Base-by-base conservation (phyloP, 192 early-diverging fungal genomes). In the Irineochytrium annulatum region DNA sequence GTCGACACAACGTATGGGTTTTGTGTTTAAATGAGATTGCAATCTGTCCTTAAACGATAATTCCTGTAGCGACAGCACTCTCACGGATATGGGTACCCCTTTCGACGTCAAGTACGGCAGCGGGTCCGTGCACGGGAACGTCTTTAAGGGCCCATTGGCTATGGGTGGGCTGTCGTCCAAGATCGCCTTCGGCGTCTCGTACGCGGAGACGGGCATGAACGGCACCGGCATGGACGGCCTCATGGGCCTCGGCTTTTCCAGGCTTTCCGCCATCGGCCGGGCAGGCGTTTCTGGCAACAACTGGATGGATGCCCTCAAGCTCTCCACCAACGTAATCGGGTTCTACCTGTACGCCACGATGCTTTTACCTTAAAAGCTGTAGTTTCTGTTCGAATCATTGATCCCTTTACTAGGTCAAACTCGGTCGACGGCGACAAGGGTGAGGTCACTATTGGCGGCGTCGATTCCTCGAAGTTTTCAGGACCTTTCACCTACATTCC, bases 401-500 rank as follows among this genome's bases (percentile, higher is more conserved):
- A n/a, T n/a, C n/a, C n/a, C n/a, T n/a, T n/a, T n/a, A n/a, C n/a
- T n/a, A n/a, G n/a, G n/a, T 54, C 60, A 52, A 65, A 77, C 54
- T 51, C 52, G 22, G 53, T 35, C 20, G 61, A 72, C 43, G 62
- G 57, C n/a, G 61, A 76, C 41, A 53, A 58, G 34, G 83, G 81
- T 0, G 73, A 77, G 56, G 62, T 86, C 17, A 75, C 71, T 28
- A 67, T 86, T 61, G 77, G 76, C 31, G 81, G 81, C 27, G 58
- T 76, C 20, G 83, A 83, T 52, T 4, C 27, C 1, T 43, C 57
- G 30, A 86, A 83, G 56, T 82, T 64, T 55, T 45, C 71, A 20
- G 83, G 83, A 13, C 20, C 70, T 1, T 44, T 83, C 34, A 63
- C 34, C 22, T 83, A 81, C 63, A 34, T 44, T 62, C 8, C 20